phyloP scores from a whole-genome alignment of 805 yeast genomes.

The Candida caryicola region DNA sequence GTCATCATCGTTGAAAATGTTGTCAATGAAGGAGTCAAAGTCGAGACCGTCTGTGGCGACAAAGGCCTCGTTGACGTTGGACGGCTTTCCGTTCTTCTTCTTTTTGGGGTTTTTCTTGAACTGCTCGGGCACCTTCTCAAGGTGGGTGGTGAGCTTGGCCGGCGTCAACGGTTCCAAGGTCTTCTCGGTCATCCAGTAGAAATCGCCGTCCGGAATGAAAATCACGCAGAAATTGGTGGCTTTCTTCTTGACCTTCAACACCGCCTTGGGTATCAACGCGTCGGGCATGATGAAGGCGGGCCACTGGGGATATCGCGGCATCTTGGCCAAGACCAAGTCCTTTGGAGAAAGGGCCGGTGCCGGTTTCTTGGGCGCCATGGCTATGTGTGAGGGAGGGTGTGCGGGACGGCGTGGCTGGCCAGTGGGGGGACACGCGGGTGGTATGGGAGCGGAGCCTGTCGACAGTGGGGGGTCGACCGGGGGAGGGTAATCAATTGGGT shows the following conservation, averaged over 20 bases:
- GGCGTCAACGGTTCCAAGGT: constrained; percentile 30
- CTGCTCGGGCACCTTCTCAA: constrained; percentile 28
- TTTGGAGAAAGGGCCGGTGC: constrained; percentile 24
- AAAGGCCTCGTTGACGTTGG: constrained; percentile 36
- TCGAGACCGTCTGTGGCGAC: constrained; percentile 35
- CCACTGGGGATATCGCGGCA: constrained; percentile 48
- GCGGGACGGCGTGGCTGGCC: too few relatives aligned
- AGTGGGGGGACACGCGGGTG: too few relatives aligned
- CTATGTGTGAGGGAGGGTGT: not conserved
- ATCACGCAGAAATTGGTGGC: constrained; percentile 39
- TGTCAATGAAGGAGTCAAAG: constrained; percentile 36
- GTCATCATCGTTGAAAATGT: constrained; percentile 20
- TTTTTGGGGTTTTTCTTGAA: constrained; percentile 17
- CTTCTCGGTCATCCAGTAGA: constrained; percentile 43
- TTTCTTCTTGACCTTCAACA: constrained; percentile 35
- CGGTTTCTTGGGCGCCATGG: constrained; percentile 37
- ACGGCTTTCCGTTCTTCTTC: constrained; percentile 25
- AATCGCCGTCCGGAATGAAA: constrained; percentile 47
- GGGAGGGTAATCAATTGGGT: not conserved
- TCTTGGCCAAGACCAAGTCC: constrained; percentile 44
- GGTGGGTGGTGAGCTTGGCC: constrained; percentile 27
- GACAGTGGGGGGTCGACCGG: too few relatives aligned
- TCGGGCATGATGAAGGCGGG: constrained; percentile 48
- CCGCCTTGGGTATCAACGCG: constrained; percentile 33
- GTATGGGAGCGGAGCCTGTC: too few relatives aligned